A percentile compares a stretch with the other conserved stretches of the same genome.
Evolutionary conservation across 768 basidiomycete species (phyloP).

Genomic region (Nidularia sp.): DNA sequence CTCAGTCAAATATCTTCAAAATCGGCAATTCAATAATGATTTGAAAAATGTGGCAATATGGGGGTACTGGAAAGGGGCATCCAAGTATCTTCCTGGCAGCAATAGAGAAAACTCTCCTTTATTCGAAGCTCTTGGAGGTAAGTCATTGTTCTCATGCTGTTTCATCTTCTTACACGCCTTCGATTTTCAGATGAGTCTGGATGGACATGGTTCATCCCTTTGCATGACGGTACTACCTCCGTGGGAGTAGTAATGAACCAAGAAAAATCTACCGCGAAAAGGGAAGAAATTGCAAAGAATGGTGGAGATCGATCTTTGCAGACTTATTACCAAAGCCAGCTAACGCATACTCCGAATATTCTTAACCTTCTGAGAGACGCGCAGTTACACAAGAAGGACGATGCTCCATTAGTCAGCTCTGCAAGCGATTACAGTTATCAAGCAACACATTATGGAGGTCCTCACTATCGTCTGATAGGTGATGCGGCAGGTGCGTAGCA

Average conservation of each 20-base stretch:
- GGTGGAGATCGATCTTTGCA: slow-evolving; percentile 11
- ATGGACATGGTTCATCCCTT: slow-evolving; percentile 51
- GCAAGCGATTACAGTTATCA: slow-evolving; percentile 24
- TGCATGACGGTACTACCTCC: slow-evolving; percentile 30
- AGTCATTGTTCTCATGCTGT: slow-evolving; percentile 5
- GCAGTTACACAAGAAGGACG: slow-evolving; percentile 10
- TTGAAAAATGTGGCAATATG: slow-evolving; percentile 55
- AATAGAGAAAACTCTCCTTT: slow-evolving; percentile 36
- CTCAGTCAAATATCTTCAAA: slow-evolving; percentile 45
- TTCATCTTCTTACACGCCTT: not conserved
- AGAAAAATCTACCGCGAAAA: slow-evolving; percentile 10
- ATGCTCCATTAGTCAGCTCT: slow-evolving; percentile 6
- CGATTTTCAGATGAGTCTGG: slow-evolving; percentile 37
- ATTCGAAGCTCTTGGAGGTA: slow-evolving; percentile 53
- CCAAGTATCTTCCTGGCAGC: slow-evolving; percentile 34
- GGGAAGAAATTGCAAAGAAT: slow-evolving; percentile 1
- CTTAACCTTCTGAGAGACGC: slow-evolving; percentile 16
- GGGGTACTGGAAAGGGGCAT: slow-evolving; percentile 53
- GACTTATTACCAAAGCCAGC: slow-evolving; percentile 27
- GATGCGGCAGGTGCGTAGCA: slow-evolving; percentile 25
- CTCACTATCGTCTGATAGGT: slow-evolving; percentile 21
- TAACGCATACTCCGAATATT: slow-evolving; percentile 28
- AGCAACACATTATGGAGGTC: slow-evolving; percentile 18
- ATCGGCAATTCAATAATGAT: slow-evolving; percentile 42
- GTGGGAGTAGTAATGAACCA: slow-evolving; percentile 37